Evolutionary conservation across 139 green algal genomes (phyloP).

Genomic region (Coelastrella sp.): DNA sequence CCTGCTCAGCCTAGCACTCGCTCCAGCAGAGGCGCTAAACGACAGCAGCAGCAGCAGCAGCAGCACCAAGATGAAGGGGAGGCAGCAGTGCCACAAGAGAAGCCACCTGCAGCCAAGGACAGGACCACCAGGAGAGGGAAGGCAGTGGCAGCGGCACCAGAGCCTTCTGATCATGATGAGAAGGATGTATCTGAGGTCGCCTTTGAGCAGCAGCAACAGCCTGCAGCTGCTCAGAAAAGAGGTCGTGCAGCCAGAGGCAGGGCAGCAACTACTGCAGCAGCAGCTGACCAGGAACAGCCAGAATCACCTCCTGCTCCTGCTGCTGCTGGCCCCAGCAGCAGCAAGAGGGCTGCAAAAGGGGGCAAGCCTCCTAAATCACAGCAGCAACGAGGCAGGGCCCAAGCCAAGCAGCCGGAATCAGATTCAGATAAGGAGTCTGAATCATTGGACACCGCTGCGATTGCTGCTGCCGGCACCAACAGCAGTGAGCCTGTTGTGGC

Average conservation of each 20-base stretch:
- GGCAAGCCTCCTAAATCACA: not conserved
- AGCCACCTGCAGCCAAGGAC: not conserved
- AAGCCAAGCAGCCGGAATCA: not conserved
- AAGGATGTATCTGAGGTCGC: no score
- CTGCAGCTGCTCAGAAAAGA: no score
- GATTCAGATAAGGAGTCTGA: not conserved
- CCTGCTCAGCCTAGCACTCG: no score
- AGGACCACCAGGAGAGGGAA: not conserved
- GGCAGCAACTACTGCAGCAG: no score
- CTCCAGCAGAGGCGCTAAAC: no score
- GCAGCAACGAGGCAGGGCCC: not conserved
- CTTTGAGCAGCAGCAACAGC: no score
- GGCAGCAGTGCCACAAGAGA: not conserved
- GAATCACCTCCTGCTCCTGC: not conserved
- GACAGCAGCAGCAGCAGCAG: no score
- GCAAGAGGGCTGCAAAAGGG: not conserved
- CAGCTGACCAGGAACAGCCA: not conserved
- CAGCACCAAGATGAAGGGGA: not conserved
- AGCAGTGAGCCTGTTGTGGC: conserved; percentile 2
- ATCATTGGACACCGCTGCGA: not conserved
- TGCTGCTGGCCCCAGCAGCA: not conserved
- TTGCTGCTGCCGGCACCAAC: conserved; percentile 15
- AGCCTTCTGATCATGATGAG: not conserved
- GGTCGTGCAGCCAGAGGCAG: no score
- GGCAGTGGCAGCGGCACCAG: not conserved